These are phyloP conservation scores for Cudoniella acicularis DNA, from an alignment of 495 filamentous ascomycete genomes.

Conservation along the genomic window DNA sequence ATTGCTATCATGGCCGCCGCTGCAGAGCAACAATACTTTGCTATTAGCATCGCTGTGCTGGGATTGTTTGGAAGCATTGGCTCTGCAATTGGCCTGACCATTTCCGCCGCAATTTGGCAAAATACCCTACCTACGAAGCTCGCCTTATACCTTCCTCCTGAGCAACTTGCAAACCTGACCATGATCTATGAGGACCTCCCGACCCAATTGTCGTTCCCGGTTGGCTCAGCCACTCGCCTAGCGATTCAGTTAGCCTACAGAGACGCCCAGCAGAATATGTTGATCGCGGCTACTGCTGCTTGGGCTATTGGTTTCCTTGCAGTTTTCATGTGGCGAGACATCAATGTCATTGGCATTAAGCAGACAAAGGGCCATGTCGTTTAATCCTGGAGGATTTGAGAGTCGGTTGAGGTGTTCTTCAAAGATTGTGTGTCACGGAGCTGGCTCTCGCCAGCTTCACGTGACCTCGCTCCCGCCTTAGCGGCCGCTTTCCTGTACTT, in stretches of 20 bases:
- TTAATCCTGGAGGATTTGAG: too few species aligned
- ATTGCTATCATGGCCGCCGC: conserved; percentile 65
- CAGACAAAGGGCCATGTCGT: conserved; percentile 1
- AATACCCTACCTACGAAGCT: conserved; percentile 51
- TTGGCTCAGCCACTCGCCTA: conserved; percentile 49
- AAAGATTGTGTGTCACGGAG: too few species aligned
- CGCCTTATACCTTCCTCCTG: conserved; percentile 51
- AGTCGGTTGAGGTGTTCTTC: too few species aligned
- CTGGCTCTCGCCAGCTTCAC: too few species aligned
- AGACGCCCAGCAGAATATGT: conserved; percentile 41
- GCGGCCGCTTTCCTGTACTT: too few species aligned
- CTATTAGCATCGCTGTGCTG: conserved; percentile 53
- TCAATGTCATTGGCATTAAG: conserved; percentile 30
- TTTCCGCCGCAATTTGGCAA: conserved; percentile 64
- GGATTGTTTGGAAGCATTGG: conserved; percentile 58
- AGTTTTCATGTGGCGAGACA: conserved; percentile 48
- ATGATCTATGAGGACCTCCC: conserved; percentile 58
- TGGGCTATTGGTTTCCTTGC: conserved; percentile 42
- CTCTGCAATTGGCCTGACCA: conserved; percentile 55
- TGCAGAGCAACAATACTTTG: conserved; percentile 59
- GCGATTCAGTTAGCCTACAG: conserved; percentile 60
- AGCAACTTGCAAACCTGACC: conserved; percentile 41
- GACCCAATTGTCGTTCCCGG: conserved; percentile 50
- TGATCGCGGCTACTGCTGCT: conserved; percentile 44
- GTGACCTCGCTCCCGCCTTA: too few species aligned